These are phyloP conservation scores for Chaetoceros muelleri DNA, from an alignment of 108 stramenopile genomes.

Conservation along the genomic window DNA sequence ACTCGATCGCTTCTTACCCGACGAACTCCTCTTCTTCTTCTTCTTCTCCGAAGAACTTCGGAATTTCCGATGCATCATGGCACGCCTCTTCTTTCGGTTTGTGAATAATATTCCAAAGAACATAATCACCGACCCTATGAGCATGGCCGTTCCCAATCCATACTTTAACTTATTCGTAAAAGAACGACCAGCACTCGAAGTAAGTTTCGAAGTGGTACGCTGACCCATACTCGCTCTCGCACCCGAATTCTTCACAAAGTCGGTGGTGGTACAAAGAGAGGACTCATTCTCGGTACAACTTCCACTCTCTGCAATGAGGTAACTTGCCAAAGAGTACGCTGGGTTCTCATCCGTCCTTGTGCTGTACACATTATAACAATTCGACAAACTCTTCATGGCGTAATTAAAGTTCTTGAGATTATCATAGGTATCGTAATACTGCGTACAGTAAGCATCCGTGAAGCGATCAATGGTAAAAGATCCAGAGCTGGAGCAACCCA, in stretches of 20 bases:
- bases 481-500: conserved; percentile 52
- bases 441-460: conserved; percentile 61
- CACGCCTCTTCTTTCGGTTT: conserved; percentile 71
- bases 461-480: conserved; percentile 54
- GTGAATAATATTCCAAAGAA: conserved; percentile 84
- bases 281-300: conserved; percentile 49
- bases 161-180: conserved; percentile 74
- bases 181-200: conserved; percentile 17
- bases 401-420: conserved; percentile 43
- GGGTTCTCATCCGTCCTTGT: conserved; percentile 16
- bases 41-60: conserved; percentile 1
- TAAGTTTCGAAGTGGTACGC: conserved; percentile 8
- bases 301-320: conserved; percentile 39
- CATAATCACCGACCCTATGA: conserved; percentile 73
- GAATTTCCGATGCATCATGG: conserved; percentile 62
- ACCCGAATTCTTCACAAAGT: conserved; percentile 4
- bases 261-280: conserved; percentile 32
- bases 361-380: conserved; percentile 25
- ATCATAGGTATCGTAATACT: conserved; percentile 44
- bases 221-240: conserved; percentile 3
- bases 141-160: conserved; percentile 57
- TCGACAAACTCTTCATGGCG: conserved; percentile 24
- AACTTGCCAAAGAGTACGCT: conserved; percentile 30
- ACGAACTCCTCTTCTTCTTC: not conserved
- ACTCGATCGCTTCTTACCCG: not conserved